These are phyloP conservation scores for Orbilia quercus DNA, from an alignment of 2,329 filamentous ascomycete species.

Conservation along the genomic window DNA sequence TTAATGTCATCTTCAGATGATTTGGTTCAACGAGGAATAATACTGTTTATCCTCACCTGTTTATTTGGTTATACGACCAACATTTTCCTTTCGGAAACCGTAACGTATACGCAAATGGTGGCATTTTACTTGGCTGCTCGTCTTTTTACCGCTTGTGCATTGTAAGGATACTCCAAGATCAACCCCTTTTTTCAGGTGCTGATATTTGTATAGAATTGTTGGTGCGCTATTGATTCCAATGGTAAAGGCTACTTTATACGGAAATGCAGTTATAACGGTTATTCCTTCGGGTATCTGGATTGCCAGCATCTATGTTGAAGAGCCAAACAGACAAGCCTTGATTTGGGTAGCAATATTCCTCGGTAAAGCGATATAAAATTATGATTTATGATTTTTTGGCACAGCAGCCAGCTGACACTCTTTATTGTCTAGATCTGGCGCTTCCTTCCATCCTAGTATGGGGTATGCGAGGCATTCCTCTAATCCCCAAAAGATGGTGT, in stretches of 20 bases:
- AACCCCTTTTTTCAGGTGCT: background rate
- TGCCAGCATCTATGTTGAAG: constrained; percentile 69
- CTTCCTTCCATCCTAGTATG: constrained; percentile 60
- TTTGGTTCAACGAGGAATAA: constrained; percentile 69
- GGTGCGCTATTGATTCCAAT: constrained; percentile 66
- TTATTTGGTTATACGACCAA: constrained; percentile 74
- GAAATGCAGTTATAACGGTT: constrained; percentile 64
- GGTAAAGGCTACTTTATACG: constrained; percentile 63
- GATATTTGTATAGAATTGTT: constrained; percentile 11
- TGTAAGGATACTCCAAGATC: constrained; percentile 8
- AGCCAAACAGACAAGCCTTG: constrained; percentile 69
- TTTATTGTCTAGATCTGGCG: constrained; percentile 62
- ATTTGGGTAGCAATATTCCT: constrained; percentile 70
- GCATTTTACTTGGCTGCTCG: constrained; percentile 72
- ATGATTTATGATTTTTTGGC: background rate
- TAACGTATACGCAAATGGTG: constrained; percentile 71
- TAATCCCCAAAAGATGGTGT: constrained; percentile 39
- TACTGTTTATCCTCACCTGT: constrained; percentile 72
- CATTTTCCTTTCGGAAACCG: constrained; percentile 70
- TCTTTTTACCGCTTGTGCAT: constrained; percentile 63
- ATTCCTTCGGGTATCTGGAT: constrained; percentile 71
- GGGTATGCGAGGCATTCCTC: constrained; percentile 60
- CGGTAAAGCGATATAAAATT: constrained; percentile 65
- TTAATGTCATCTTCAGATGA: constrained; percentile 65
- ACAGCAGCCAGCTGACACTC: background rate